phyloP scores from a whole-genome alignment of 2,329 filamentous ascomycete genomes.

The Chalaropsis ovoidea region DNA sequence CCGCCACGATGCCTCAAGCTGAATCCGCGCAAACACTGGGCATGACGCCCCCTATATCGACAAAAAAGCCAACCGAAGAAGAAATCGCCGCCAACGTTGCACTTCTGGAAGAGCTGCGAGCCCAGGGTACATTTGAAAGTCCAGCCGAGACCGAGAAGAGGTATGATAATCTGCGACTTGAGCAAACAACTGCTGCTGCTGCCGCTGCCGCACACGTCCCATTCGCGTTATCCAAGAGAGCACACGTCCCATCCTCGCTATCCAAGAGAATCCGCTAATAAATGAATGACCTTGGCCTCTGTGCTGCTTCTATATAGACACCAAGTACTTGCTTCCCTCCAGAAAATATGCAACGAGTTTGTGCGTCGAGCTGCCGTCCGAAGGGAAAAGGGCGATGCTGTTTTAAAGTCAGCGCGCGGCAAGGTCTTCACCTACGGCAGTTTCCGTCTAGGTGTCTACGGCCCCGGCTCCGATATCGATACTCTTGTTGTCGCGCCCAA shows the following conservation, averaged over 20 bases:
- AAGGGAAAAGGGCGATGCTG: constrained; percentile 53
- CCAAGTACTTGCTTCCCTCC: constrained; percentile 63
- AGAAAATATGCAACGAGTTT: constrained; percentile 74
- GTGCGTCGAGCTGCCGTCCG: constrained; percentile 61
- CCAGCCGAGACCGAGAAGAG: constrained; percentile 73
- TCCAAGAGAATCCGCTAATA: not conserved
- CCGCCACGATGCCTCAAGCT: not conserved
- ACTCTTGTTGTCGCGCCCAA: constrained; percentile 86
- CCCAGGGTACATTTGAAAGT: constrained; percentile 84
- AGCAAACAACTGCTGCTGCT: not conserved
- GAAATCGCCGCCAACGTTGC: constrained; percentile 69
- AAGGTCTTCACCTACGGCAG: constrained; percentile 96
- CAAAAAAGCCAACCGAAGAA: constrained; percentile 59
- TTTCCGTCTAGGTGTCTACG: constrained; percentile 86
- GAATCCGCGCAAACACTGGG: constrained; percentile 36
- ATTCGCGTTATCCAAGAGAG: too few species aligned
- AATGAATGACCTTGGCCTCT: too few species aligned
- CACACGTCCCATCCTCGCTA: too few species aligned
- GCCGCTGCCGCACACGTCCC: not conserved
- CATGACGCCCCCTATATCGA: constrained; percentile 76
- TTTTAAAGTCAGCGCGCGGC: constrained; percentile 75
- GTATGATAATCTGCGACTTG: constrained; percentile 36
- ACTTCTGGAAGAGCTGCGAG: constrained; percentile 73
- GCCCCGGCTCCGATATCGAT: constrained; percentile 95
- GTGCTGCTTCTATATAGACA: constrained; percentile 41